These are phyloP conservation scores for Sclerotinia trifoliorum DNA, from an alignment of 2,329 filamentous ascomycete genomes.

Conservation along the genomic window DNA sequence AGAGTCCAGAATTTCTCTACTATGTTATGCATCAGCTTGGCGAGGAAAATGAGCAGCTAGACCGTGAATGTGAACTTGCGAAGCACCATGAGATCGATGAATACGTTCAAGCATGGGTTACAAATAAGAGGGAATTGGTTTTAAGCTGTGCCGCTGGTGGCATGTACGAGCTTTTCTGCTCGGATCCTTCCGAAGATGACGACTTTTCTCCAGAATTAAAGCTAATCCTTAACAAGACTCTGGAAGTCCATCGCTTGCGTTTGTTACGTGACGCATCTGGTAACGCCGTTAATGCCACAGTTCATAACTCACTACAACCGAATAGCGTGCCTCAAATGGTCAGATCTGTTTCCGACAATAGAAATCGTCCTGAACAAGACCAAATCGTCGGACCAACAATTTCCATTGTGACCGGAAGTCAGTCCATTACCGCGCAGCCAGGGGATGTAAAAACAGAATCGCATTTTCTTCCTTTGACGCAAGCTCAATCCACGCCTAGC, in stretches of 20 bases:
- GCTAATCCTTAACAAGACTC: neutral
- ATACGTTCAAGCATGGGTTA: slow-evolving; percentile 29
- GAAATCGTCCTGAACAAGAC: neutral
- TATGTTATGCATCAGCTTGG: slow-evolving; percentile 35
- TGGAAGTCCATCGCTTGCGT: neutral
- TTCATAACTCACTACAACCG: neutral
- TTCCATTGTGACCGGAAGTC: neutral
- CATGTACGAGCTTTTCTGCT: slow-evolving; percentile 12
- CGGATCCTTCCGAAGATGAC: neutral
- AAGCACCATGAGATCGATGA: slow-evolving; percentile 23
- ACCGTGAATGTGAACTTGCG: neutral
- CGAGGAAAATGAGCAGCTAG: slow-evolving; percentile 20
- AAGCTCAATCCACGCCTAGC: neutral
- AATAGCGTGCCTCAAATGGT: neutral
- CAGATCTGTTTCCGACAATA: neutral
- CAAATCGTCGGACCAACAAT: neutral
- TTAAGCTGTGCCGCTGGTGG: neutral
- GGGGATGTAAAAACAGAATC: neutral
- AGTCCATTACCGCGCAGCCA: neutral
- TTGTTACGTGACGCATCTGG: neutral
- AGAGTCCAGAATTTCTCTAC: slow-evolving; percentile 37
- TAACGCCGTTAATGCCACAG: neutral
- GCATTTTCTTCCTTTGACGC: neutral
- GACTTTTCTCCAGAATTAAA: neutral
- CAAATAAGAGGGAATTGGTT: neutral